Percentiles rank a stretch among this genome's conserved stretches.
phyloP scores from a whole-genome alignment of 306 rosid species.

The Vigna nakashimae region DNA sequence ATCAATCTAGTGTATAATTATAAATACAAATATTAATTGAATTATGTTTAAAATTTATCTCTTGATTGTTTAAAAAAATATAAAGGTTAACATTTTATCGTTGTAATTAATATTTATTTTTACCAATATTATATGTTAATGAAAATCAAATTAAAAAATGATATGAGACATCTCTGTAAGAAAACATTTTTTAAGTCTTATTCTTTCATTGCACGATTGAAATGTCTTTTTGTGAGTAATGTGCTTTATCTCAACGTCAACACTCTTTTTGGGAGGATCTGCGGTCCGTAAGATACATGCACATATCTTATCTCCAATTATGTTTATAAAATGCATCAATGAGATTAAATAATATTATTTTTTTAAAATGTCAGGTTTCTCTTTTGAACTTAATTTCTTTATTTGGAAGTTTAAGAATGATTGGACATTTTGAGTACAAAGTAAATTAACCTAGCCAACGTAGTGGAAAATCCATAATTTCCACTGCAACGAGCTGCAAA shows the following conservation, averaged over 20 bases:
- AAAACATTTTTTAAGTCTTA: too few species aligned
- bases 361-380: too few species aligned
- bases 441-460: constrained; percentile 12
- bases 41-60: too few species aligned
- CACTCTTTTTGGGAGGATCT: constrained; percentile 53
- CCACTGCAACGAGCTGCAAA: constrained; percentile 35
- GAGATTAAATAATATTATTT: too few species aligned
- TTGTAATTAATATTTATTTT: too few species aligned
- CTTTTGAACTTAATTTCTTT: constrained; percentile 1
- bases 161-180: too few species aligned
- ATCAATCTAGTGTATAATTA: too few species aligned
- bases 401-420: constrained; percentile 38
- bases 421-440: neutral
- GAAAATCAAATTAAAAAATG: too few species aligned
- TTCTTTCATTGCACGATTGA: constrained; percentile 1
- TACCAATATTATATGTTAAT: too few species aligned
- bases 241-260: constrained; percentile 34
- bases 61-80: too few species aligned
- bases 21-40: too few species aligned
- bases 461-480: constrained; percentile 34
- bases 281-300: constrained; percentile 47
- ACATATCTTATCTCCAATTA: neutral
- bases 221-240: constrained; percentile 8
- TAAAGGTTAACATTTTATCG: too few species aligned
- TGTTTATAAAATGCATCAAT: neutral